Conservation (phyloP, 2,329 filamentous ascomycete species). For the Cladorrhinum sp. region DNA sequence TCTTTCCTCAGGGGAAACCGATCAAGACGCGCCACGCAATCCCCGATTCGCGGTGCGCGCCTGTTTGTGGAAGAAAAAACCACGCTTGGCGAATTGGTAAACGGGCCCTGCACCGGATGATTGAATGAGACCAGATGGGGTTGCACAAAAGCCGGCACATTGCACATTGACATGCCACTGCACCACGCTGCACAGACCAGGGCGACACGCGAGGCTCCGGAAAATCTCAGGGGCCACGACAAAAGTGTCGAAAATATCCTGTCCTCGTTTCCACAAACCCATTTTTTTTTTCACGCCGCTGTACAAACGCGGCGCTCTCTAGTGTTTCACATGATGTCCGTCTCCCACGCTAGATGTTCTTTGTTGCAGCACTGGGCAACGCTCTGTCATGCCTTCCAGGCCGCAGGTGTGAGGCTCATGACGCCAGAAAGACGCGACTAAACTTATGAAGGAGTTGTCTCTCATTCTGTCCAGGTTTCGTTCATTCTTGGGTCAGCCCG, state of each 20-base stretch:
- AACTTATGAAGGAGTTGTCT: background rate
- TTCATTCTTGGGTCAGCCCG: background rate
- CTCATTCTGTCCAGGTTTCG: background rate
- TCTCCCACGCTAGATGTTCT: background rate
- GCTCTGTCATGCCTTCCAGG: background rate
- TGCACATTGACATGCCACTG: background rate
- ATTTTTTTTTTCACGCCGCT: background rate
- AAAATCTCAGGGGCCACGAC: background rate
- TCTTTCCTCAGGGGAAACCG: background rate
- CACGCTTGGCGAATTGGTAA: no score
- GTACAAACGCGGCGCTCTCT: constrained; percentile 2
- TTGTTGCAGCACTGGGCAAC: background rate
- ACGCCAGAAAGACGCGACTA: background rate
- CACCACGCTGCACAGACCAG: background rate
- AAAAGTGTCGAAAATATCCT: background rate
- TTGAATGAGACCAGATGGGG: background rate
- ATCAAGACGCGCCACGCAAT: background rate
- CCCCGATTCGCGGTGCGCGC: background rate
- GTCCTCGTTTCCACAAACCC: background rate
- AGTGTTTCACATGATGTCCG: constrained; percentile 10
- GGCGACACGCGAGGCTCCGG: background rate
- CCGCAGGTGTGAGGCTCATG: background rate
- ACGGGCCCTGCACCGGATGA: background rate
- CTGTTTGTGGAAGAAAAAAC: background rate
- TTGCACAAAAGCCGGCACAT: background rate